Conservation (phyloP, 1,284 basidiomycete species). For the Trichosporon ovoides region DNA sequence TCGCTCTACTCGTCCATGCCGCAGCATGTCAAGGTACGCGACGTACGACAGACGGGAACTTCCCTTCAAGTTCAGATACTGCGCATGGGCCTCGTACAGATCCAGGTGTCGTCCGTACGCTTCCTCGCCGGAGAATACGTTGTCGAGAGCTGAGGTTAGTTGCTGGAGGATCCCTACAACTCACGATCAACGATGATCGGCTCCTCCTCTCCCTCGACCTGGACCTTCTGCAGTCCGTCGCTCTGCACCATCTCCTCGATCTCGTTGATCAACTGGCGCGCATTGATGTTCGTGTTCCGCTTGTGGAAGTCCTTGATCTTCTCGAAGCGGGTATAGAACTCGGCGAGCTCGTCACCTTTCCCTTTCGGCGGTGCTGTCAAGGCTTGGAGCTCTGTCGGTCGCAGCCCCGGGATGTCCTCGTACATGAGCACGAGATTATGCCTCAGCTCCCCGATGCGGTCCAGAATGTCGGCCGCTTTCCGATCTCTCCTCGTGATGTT, state of each 20-base stretch:
- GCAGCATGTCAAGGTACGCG: conserved; percentile 80
- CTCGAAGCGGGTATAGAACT: conserved; percentile 90
- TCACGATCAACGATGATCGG: conserved; percentile 55
- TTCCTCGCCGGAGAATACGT: conserved; percentile 94
- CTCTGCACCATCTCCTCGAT: conserved; percentile 61
- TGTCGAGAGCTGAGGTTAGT: conserved; percentile 62
- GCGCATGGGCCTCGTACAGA: conserved; percentile 78
- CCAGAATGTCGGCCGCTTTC: conserved; percentile 77
- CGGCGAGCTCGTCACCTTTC: conserved; percentile 67
- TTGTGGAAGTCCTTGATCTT: conserved; percentile 93
- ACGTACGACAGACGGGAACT: conserved; percentile 77
- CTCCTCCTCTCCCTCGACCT: conserved; percentile 61
- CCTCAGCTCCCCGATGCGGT: conserved; percentile 69
- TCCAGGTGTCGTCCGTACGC: conserved; percentile 91
- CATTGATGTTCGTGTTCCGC: conserved; percentile 83
- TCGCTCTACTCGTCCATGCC: conserved; percentile 49
- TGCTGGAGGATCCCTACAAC: conserved; percentile 40
- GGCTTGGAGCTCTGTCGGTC: conserved; percentile 47
- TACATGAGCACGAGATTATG: conserved; percentile 64
- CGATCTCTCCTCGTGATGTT: conserved; percentile 71
- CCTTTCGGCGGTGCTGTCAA: conserved; percentile 50
- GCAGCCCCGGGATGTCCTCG: conserved; percentile 61
- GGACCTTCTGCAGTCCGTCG: conserved; percentile 42
- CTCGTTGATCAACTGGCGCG: conserved; percentile 73
- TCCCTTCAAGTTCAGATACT: conserved; percentile 83